These are phyloP conservation scores for Geotrichum ghanense DNA, from an alignment of 805 yeast genomes.

Conservation along the genomic window DNA sequence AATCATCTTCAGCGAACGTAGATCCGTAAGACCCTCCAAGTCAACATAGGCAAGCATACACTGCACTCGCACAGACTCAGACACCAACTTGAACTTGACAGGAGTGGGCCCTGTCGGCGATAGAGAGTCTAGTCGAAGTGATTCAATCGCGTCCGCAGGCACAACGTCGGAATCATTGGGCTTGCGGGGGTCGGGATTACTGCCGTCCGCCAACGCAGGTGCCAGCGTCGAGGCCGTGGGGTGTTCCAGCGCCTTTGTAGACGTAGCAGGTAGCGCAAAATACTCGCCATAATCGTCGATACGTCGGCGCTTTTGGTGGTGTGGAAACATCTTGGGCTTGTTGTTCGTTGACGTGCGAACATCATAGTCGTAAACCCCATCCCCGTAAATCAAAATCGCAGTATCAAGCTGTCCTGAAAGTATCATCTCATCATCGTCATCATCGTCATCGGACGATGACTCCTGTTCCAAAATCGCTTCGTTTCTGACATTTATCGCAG, in stretches of 20 bases:
- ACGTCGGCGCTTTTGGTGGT: slow-evolving; percentile 42
- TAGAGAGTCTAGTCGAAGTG: slow-evolving; percentile 1
- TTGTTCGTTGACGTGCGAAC: slow-evolving; percentile 34
- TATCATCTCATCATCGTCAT: slow-evolving; percentile 20
- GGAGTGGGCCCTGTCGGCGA: not conserved
- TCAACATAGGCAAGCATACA: slow-evolving; percentile 74
- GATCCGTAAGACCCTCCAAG: slow-evolving; percentile 72
- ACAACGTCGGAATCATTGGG: slow-evolving; percentile 2
- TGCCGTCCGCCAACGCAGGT: no score
- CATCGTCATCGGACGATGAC: slow-evolving; percentile 14
- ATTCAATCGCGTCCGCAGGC: not conserved
- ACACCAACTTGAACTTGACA: slow-evolving; percentile 31
- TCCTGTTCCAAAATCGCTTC: slow-evolving; percentile 28
- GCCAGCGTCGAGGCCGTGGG: no score
- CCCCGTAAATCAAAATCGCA: slow-evolving; percentile 19
- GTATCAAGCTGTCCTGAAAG: slow-evolving; percentile 18
- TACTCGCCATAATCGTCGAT: slow-evolving; percentile 83
- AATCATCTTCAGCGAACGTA: slow-evolving; percentile 68
- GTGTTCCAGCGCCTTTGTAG: no score
- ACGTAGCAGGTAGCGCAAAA: slow-evolving; percentile 28
- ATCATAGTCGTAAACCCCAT: slow-evolving; percentile 39
- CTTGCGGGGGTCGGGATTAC: not conserved
- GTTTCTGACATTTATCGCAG: slow-evolving; percentile 28
- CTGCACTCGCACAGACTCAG: slow-evolving; percentile 34
- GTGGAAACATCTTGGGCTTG: slow-evolving; percentile 60